Base-by-base conservation (phyloP, 768 basidiomycete genomes). In the Strobilomyces dryophilus region DNA sequence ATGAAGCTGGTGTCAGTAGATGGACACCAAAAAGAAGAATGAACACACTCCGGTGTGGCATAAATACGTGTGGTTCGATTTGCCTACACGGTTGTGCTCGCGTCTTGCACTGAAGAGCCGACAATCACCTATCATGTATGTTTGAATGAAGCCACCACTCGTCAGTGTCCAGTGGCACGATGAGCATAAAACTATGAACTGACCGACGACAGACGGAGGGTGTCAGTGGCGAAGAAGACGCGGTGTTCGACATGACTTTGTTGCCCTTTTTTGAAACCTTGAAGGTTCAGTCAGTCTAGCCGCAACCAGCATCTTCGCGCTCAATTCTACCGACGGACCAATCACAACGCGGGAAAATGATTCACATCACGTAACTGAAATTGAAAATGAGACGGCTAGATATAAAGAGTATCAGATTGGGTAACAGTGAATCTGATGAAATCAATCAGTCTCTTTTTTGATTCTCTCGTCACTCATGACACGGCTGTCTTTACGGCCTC, bases 351-450 rank as follows among this genome's bases (percentile, higher is more conserved):
- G 14, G 6, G 40, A 53, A 58, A 31, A 58, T 50, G 51, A 44
- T 55, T 58, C 57, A 52, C 43, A 52, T 65, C 47, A 66, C 63
- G 63, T 67, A 68, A 65, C 31, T 42, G 10, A 11, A 48, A 57
- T 54, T 55, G 50, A 63, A 62, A 64, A 58, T 55, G 34, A 54
- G 44, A 57, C 65, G 61, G 59, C 64, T 66, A 64, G 64, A 68
- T 67, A 54, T 55, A 34, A 42, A 32, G 39, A 44, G 43, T 52
- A 56, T 64, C 49, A 55, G 53, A 51, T 53, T 53, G 48, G 17
- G 49, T 56, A 47, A 58, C 47, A 21, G 18, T 10, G 37, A 53
- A 48, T 44, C 37, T 53, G 46, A 47, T 45, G 37, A 49, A 57
- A 59, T 37, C 41, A 61, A 45, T 51, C 47, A 42, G 53, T 59